Base-by-base conservation (phyloP, 306 rosid species). In the Potentilla sterilis region DNA sequence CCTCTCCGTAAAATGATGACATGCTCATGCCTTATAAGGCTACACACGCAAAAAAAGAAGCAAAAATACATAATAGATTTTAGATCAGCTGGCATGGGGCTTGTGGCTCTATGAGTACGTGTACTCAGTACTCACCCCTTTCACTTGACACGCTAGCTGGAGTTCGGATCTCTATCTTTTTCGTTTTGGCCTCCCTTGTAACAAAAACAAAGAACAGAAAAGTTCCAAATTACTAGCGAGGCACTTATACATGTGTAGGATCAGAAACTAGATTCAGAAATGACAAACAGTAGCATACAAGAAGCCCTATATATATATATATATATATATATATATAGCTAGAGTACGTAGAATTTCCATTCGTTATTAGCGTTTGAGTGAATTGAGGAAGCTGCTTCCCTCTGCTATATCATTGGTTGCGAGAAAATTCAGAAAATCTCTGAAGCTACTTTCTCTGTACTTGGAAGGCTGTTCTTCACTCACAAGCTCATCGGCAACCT, bases 391-490 rank as follows among this genome's bases (percentile, higher is more conserved):
- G 80, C 55, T 86, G 75, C 69, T 85, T 52, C 91, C 96, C 14
- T 86, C 75, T 12, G 75, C 69, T 22, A 81, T 43, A 66, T 84
- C 92, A 75, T 84, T 88, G 48, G 37, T 15, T 2, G 82, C 52
- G 41, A 88, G 77, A 78, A 86, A 86, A 7, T 84, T 40, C 32
- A 90, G 89, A 81, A 90, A 86, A 83, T 88, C 89, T 40, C 68
- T 54, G 73, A 88, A 81, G 76, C 90, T 86, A 52, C 92, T 70
- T 10, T 72, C 73, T 68, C 65, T 78, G 21, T 75, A 86, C 59
- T 14, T 77, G 16, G 15, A 41, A 2, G 87, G 77, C 24, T 76
- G 77, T 2, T 75, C 75, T 68, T 78, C 75, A 67, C 65, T 51
- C 69, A 78, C 80, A 75, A 86, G 87, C 66, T 78, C 78, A 7